Evolutionary conservation across 306 rosid species (phyloP), one percentile per base, ranked within the genome.

Genomic region (Cucurbita ficifolia): DNA sequence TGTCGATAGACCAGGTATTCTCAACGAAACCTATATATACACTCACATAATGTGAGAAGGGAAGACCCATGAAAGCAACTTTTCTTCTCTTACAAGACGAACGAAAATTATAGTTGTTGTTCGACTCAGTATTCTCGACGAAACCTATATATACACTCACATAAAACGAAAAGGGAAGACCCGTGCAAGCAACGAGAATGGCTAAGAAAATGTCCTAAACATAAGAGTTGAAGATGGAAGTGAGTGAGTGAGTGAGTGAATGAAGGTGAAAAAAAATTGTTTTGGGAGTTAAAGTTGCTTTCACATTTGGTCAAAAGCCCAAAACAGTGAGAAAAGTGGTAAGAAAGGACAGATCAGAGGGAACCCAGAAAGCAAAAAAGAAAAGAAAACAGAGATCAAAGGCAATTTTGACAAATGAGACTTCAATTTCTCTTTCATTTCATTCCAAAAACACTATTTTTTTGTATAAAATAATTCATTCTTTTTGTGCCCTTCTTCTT

Each of bases 361-460:
- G 4, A 62, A 49, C 13, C 49, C 60, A 60, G 60, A 50, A 48
- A 62, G 39, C 39, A 6, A 38, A 18, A 49, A 43, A 38, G 10
- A 45, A 72, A 76, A 33, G 6, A 6, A 18, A 35, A 45, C 50
- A 1, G 59, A 62, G 33, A 60, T 5, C 76, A 29, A n/a, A 72
- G 63, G 40, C 36, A n/a, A 65, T 72, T 5, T 50, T 77, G 83
- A 83, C 77, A 83, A 75, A 77, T 81, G 88, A 86, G 88, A 86
- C 82, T 88, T 85, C 60, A 81, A 82, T 60, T 60, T 75, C 36
- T 75, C 61, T 75, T 81, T 79, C 74, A 77, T 81, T 81, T 70
- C 84, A 81, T 81, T 88, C 91, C 88, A 81, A 84, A 92, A 87
- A 88, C 96, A 87, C 65, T 43, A 7, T 55, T 16, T 51, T 24